These are phyloP conservation scores for Trichophyton equinum DNA, from an alignment of 2,329 filamentous ascomycete species.

Conservation along the genomic window DNA sequence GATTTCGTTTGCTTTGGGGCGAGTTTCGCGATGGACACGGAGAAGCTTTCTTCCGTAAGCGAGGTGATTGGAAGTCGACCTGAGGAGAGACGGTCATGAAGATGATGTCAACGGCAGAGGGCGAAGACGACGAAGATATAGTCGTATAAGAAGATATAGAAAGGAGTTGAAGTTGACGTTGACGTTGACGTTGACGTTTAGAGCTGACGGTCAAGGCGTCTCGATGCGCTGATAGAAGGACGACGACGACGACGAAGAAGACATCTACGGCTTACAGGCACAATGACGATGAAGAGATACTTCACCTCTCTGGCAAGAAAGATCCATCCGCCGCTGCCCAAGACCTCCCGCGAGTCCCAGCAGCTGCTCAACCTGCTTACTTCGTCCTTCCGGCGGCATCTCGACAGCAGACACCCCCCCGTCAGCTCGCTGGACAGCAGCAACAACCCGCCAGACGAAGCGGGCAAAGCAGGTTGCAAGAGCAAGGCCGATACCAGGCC, in stretches of 20 bases:
- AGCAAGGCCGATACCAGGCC: neutral
- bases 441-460: constrained; percentile 7
- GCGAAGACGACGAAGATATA: neutral
- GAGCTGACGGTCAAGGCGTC: neutral
- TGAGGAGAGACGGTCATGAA: neutral
- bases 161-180: neutral
- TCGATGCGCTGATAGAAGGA: neutral
- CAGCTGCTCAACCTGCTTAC: constrained; percentile 49
- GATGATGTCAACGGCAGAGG: neutral
- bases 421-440: constrained; percentile 6
- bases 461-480: constrained; percentile 15
- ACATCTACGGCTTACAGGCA: neutral
- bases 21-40: constrained; percentile 12
- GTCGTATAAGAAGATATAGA: neutral
- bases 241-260: neutral
- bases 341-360: constrained; percentile 46
- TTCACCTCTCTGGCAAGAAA: constrained; percentile 41
- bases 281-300: neutral
- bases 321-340: constrained; percentile 40
- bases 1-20: constrained; percentile 8
- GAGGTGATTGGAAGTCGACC: neutral
- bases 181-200: neutral
- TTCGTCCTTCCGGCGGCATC: constrained; percentile 49
- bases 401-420: constrained; percentile 46
- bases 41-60: constrained; percentile 2